These are phyloP conservation scores for Noccaea bulbosa DNA, from an alignment of 345 rosid genomes.

Conservation along the genomic window DNA sequence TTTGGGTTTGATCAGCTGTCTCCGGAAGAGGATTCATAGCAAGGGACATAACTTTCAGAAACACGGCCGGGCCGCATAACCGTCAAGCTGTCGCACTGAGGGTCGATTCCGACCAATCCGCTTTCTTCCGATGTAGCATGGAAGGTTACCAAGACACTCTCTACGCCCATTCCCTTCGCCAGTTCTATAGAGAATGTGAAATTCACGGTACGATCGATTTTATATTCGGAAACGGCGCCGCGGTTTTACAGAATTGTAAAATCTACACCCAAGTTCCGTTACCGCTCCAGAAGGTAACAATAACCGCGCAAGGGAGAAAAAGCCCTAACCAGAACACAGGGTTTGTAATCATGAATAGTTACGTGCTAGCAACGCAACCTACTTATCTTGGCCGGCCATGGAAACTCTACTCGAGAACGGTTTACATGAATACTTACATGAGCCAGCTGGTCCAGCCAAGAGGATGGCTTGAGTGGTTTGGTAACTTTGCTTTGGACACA, in stretches of 20 bases:
- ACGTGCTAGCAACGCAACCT: slow-evolving; percentile 62
- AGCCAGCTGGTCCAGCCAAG: slow-evolving; percentile 66
- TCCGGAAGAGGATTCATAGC: slow-evolving; percentile 93
- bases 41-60: slow-evolving; percentile 76
- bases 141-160: slow-evolving; percentile 90
- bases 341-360: slow-evolving; percentile 68
- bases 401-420: slow-evolving; percentile 86
- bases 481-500: slow-evolving; percentile 64
- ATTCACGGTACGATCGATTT: slow-evolving; percentile 84
- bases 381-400: slow-evolving; percentile 91
- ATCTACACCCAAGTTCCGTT: slow-evolving; percentile 65
- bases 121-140: slow-evolving; percentile 76
- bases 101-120: slow-evolving; percentile 76
- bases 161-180: slow-evolving; percentile 83
- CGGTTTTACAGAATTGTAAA: slow-evolving; percentile 76
- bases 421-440: slow-evolving; percentile 75
- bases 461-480: slow-evolving; percentile 92
- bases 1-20: slow-evolving; percentile 56
- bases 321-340: slow-evolving; percentile 76
- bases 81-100: slow-evolving; percentile 88
- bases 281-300: slow-evolving; percentile 69
- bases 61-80: slow-evolving; percentile 74
- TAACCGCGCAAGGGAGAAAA: slow-evolving; percentile 86
- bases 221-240: slow-evolving; percentile 90
- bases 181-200: slow-evolving; percentile 81